phyloP scores from a whole-genome alignment of 306 rosid species.

The Quercus agrifolia region DNA sequence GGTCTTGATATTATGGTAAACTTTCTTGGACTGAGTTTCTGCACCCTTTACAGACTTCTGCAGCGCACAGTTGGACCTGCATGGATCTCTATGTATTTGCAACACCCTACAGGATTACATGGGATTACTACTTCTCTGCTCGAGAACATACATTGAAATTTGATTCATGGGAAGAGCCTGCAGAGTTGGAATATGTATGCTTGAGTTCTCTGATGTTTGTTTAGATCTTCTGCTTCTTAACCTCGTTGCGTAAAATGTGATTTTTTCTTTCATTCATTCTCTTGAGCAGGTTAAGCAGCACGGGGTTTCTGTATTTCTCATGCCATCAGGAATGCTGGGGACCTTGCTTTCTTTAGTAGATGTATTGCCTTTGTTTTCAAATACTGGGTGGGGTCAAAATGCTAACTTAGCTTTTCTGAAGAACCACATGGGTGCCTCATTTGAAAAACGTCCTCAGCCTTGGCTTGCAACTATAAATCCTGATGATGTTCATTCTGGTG shows the following conservation, averaged over 20 bases:
- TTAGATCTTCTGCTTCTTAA: neutral
- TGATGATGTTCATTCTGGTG: slow-evolving; percentile 89
- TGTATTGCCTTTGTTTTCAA: slow-evolving; percentile 85
- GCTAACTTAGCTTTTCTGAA: slow-evolving; percentile 74
- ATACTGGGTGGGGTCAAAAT: slow-evolving; percentile 88
- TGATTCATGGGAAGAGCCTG: slow-evolving; percentile 92
- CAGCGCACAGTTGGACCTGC: slow-evolving; percentile 98
- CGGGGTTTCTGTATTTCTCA: slow-evolving; percentile 93
- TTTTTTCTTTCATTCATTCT: neutral
- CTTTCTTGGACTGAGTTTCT: neutral
- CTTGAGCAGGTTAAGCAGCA: slow-evolving; percentile 88
- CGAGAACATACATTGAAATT: slow-evolving; percentile 73
- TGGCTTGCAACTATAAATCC: slow-evolving; percentile 72
- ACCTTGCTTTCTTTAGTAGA: slow-evolving; percentile 78
- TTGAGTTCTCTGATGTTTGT: slow-evolving; percentile 14
- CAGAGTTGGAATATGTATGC: slow-evolving; percentile 96
- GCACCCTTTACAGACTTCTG: slow-evolving; percentile 54
- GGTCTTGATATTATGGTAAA: neutral
- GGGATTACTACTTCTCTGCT: slow-evolving; percentile 96
- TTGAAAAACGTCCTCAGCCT: slow-evolving; percentile 76
- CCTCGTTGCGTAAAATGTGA: slow-evolving; percentile 18
- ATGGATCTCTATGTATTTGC: slow-evolving; percentile 98
- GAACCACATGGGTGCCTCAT: slow-evolving; percentile 93
- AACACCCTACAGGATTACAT: slow-evolving; percentile 88
- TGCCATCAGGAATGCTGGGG: slow-evolving; percentile 99